These are phyloP conservation scores for Sclerospora graminicola DNA, from an alignment of 352 stramenopile species.

Conservation along the genomic window DNA sequence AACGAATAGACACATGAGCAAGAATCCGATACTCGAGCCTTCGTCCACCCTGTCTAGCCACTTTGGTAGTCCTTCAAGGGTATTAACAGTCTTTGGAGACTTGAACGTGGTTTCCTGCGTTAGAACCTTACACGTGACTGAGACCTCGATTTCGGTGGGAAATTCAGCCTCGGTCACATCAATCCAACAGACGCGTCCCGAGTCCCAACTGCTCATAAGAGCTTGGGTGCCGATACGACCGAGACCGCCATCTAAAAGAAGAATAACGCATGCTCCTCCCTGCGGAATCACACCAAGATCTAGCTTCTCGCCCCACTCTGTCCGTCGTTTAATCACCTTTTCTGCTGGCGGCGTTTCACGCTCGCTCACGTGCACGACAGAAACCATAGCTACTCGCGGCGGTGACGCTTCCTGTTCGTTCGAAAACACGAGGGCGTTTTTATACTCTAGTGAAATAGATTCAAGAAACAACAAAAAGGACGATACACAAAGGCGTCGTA, in stretches of 20 bases:
- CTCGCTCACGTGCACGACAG: constrained; percentile 53
- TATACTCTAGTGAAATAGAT: constrained; percentile 44
- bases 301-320: constrained; percentile 51
- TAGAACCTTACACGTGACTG: constrained; percentile 65
- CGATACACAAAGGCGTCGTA: constrained; percentile 17
- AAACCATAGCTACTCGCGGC: constrained; percentile 64
- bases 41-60: constrained; percentile 72
- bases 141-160: constrained; percentile 73
- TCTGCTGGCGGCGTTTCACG: constrained; percentile 48
- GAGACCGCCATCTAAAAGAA: constrained; percentile 60
- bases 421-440: constrained; percentile 59
- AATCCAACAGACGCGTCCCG: constrained; percentile 65
- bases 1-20: constrained; percentile 79
- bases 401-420: constrained; percentile 57
- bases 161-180: constrained; percentile 52
- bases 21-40: constrained; percentile 67
- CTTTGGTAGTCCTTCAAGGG: constrained; percentile 33
- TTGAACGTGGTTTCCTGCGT: constrained; percentile 24
- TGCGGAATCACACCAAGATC: constrained; percentile 71
- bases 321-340: constrained; percentile 62
- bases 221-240: constrained; percentile 72
- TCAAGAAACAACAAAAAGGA: constrained; percentile 11
- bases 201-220: constrained; percentile 80
- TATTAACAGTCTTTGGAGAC: constrained; percentile 14
- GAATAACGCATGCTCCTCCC: constrained; percentile 66